phyloP scores from a whole-genome alignment of 2,329 filamentous ascomycete genomes.

The Lachnellula willkommii region DNA sequence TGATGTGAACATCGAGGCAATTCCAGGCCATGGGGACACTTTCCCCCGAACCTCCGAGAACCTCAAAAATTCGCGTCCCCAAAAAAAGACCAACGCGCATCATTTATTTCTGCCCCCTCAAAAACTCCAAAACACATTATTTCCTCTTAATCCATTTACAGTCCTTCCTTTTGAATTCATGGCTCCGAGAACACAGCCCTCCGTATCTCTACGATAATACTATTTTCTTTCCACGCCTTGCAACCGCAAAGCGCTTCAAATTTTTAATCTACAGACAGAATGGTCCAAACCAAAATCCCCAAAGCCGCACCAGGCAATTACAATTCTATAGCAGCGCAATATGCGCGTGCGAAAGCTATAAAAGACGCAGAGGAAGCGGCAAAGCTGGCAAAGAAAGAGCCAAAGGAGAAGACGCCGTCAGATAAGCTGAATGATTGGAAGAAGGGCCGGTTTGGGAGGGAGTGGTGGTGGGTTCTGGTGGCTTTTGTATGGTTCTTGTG shows the following conservation, averaged over 20 bases:
- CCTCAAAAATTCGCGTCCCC: no score
- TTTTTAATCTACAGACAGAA: conserved; percentile 4
- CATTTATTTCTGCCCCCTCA: background rate
- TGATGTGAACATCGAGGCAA: no score
- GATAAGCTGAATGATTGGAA: conserved; percentile 28
- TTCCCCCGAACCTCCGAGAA: no score
- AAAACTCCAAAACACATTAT: background rate
- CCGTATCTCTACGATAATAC: background rate
- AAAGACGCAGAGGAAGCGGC: conserved; percentile 25
- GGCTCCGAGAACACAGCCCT: background rate
- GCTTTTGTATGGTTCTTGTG: conserved; percentile 32
- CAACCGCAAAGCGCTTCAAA: background rate
- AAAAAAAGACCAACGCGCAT: no score
- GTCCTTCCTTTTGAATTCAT: background rate
- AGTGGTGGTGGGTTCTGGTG: conserved; percentile 29
- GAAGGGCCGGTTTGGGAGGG: conserved; percentile 20
- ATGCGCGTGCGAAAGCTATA: conserved; percentile 28
- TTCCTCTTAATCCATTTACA: background rate
- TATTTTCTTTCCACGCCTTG: background rate
- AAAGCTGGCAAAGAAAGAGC: conserved; percentile 7
- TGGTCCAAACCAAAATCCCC: conserved; percentile 21
- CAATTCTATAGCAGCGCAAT: conserved; percentile 29
- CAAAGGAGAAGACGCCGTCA: conserved; percentile 21
- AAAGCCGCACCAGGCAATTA: conserved; percentile 26
- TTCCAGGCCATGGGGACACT: no score